Conservation (phyloP, 208 protist species). For the Acanthamoeba healyi region DNA sequence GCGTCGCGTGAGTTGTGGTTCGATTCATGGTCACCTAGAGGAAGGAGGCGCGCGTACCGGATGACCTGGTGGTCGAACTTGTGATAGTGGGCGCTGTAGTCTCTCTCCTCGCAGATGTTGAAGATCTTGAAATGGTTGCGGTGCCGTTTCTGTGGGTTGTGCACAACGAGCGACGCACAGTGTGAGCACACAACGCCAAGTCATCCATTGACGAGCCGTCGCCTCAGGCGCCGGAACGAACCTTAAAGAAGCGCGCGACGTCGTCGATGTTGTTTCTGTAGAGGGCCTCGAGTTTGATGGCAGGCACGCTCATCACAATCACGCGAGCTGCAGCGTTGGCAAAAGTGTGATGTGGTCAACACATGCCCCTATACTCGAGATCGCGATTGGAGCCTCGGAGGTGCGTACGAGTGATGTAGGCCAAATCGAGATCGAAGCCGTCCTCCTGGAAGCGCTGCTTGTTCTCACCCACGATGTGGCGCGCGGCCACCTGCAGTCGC, state of each 20-base stretch:
- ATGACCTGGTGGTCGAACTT: conserved; percentile 73
- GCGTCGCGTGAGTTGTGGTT: neutral
- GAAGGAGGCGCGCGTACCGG: neutral
- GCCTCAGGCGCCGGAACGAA: neutral
- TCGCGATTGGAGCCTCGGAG: too few species aligned
- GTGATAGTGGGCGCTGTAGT: conserved; percentile 51
- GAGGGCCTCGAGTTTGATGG: conserved; percentile 50
- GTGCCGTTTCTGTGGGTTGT: neutral
- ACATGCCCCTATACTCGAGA: neutral
- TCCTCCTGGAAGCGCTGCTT: conserved; percentile 86
- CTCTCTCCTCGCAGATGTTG: conserved; percentile 64
- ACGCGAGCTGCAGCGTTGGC: neutral
- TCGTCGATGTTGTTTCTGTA: conserved; percentile 73
- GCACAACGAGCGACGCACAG: neutral
- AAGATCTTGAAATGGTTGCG: conserved; percentile 56
- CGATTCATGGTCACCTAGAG: neutral
- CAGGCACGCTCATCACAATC: conserved; percentile 69
- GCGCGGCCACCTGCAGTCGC: conserved; percentile 74
- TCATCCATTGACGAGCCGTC: neutral
- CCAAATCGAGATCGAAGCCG: conserved; percentile 86
- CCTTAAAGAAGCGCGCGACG: conserved; percentile 68
- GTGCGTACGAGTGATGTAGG: conserved; percentile 75
- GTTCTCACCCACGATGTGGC: conserved; percentile 82
- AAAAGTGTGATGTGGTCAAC: neutral
- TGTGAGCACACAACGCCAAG: neutral